phyloP scores from a whole-genome alignment of 2,329 filamentous ascomycete species.

The Xylaria polymorpha region DNA sequence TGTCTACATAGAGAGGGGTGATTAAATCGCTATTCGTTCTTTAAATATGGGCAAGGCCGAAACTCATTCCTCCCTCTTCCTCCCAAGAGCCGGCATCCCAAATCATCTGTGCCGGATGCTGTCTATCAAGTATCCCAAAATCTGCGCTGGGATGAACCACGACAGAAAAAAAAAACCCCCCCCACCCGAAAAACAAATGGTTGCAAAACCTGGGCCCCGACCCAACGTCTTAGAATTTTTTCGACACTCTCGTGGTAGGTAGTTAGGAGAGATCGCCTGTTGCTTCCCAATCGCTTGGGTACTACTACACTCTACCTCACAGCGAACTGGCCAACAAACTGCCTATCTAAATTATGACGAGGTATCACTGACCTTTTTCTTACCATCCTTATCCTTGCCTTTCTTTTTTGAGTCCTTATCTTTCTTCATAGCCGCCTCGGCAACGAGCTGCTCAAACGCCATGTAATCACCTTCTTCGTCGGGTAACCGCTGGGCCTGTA shows the following conservation, averaged over 20 bases:
- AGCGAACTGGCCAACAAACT: background rate
- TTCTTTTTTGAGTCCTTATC: conserved; percentile 82
- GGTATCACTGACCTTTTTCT: conserved; percentile 43
- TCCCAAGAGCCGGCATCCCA: background rate
- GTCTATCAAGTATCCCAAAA: conserved; percentile 14
- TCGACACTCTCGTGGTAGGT: background rate
- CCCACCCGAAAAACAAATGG: background rate
- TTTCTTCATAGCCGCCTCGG: conserved; percentile 95
- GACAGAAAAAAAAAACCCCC: background rate
- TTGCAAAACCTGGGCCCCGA: background rate
- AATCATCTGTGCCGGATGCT: conserved; percentile 1
- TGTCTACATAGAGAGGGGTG: conserved; percentile 6
- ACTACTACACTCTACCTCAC: background rate
- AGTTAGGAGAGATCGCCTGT: background rate
- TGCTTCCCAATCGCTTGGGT: background rate
- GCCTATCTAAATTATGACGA: background rate
- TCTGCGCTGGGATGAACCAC: background rate
- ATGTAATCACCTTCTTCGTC: conserved; percentile 99
- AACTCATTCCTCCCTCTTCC: background rate
- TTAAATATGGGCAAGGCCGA: background rate
- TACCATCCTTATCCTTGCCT: conserved; percentile 65
- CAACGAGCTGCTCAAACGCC: conserved; percentile 97
- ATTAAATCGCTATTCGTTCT: conserved; percentile 9
- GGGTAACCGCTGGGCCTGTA: conserved; percentile 83
- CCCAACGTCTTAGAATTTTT: background rate